Percentiles rank a stretch among this genome's conserved stretches.
Conservation (phyloP, 371 early-diverging fungal genomes). For the Homolaphlyctis polyrhiza region DNA sequence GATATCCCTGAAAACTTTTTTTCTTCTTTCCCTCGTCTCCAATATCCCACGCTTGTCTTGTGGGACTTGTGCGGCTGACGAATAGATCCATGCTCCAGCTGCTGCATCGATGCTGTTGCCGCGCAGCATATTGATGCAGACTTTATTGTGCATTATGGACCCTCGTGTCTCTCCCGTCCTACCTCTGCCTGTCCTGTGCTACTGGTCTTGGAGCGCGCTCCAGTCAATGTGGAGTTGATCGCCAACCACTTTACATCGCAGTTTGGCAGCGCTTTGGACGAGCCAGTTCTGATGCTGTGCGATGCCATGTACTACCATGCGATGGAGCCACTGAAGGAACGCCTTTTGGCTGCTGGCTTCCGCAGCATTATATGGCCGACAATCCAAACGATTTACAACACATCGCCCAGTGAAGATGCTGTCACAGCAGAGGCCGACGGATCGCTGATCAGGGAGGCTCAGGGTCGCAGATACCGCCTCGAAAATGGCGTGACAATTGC, state of each 20-base stretch:
- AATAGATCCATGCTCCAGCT: conserved; percentile 52
- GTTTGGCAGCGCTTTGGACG: conserved; percentile 15
- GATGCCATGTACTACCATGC: conserved; percentile 71
- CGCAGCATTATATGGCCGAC: not conserved
- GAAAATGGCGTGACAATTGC: conserved; percentile 45
- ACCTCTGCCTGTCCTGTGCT: conserved; percentile 60
- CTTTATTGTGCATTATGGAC: conserved; percentile 87
- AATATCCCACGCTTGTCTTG: not conserved
- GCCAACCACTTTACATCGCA: conserved; percentile 3
- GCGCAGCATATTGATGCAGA: conserved; percentile 83
- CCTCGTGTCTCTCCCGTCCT: conserved; percentile 71
- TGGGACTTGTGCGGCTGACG: not conserved
- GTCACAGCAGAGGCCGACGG: not conserved
- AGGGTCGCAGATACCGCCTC: conserved; percentile 49
- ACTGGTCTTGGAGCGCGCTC: conserved; percentile 77
- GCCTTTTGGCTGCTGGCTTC: conserved; percentile 7
- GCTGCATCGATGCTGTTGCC: conserved; percentile 95
- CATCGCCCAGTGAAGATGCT: not conserved
- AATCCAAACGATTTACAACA: not conserved
- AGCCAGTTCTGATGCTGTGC: conserved; percentile 62
- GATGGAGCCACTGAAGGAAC: conserved; percentile 12
- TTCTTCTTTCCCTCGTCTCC: not conserved
- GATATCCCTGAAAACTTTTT: too few species aligned
- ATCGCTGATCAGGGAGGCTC: conserved; percentile 1
- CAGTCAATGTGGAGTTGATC: conserved; percentile 50